Evolutionary conservation across 352 stramenopile genomes (phyloP).

Genomic region (Pythium aphanidermatum): DNA sequence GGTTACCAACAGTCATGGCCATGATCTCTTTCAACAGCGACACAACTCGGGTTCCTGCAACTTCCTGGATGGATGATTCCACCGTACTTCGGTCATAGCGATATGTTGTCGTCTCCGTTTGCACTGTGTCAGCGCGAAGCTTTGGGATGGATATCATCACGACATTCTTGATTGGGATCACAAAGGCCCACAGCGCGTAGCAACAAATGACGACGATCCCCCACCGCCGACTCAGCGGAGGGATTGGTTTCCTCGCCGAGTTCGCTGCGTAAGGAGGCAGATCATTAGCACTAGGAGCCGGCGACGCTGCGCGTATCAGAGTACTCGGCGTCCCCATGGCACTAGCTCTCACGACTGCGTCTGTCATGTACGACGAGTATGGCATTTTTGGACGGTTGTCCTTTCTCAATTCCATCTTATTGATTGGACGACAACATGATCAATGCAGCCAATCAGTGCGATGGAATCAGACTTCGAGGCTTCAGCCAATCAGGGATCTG

Average conservation of each 20-base stretch:
- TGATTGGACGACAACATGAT: no score
- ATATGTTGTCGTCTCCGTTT: constrained; percentile 13
- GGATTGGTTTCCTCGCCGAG: background rate
- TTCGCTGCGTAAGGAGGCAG: background rate
- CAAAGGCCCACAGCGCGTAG: constrained; percentile 29
- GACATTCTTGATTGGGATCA: constrained; percentile 37
- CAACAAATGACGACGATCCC: constrained; percentile 16
- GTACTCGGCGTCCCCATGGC: no score
- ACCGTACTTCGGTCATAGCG: background rate
- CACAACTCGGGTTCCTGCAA: constrained; percentile 16
- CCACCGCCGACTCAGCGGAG: constrained; percentile 5
- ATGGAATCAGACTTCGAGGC: no score
- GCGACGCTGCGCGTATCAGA: no score
- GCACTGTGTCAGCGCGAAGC: constrained; percentile 18
- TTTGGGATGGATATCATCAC: constrained; percentile 27
- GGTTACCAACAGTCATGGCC: constrained; percentile 15
- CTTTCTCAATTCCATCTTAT: no score
- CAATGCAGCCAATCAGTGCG: no score
- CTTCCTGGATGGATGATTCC: background rate
- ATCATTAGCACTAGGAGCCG: no score
- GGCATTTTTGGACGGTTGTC: no score
- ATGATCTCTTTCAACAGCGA: constrained; percentile 18
- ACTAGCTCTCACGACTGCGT: no score
- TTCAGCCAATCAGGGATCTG: no score
- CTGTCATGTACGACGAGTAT: no score